Evolutionary conservation across 768 basidiomycete species (phyloP).

Genomic region (Lepiota subincarnata): DNA sequence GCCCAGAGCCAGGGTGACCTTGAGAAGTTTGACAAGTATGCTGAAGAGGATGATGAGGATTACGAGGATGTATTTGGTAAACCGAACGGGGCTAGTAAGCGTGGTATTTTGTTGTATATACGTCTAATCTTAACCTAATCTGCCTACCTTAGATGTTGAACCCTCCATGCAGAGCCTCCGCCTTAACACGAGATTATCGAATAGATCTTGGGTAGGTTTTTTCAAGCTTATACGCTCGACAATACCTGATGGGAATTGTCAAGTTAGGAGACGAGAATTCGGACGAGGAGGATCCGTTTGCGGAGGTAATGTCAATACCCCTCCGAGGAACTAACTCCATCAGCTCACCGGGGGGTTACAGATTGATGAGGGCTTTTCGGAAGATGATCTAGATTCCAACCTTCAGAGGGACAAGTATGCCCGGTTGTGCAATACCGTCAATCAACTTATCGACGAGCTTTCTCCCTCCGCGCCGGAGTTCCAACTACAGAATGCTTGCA

Average conservation of each 20-base stretch:
- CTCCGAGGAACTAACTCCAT: background rate
- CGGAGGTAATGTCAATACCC: conserved; percentile 53
- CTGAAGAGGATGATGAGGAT: conserved; percentile 85
- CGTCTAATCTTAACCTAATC: background rate
- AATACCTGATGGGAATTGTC: background rate
- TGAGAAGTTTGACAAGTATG: conserved; percentile 83
- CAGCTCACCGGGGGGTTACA: conserved; percentile 19
- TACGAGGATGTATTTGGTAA: conserved; percentile 95
- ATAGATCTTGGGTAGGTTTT: conserved; percentile 76
- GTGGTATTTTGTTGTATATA: background rate
- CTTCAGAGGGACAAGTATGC: conserved; percentile 93
- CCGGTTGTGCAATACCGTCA: conserved; percentile 75
- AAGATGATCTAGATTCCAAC: conserved; percentile 89
- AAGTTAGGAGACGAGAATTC: conserved; percentile 77
- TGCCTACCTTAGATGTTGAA: conserved; percentile 39
- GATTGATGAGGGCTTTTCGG: conserved; percentile 92
- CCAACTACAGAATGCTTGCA: conserved; percentile 78
- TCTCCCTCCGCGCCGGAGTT: conserved; percentile 79
- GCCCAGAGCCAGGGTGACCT: conserved; percentile 60
- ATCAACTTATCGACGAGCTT: conserved; percentile 82
- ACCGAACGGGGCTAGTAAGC: conserved; percentile 60
- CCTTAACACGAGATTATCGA: conserved; percentile 82
- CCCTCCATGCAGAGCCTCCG: conserved; percentile 73
- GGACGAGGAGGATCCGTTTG: conserved; percentile 96
- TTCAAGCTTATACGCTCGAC: too few species aligned